phyloP scores from a whole-genome alignment of 2,329 filamentous ascomycete species.

The Sporothrix humicola region DNA sequence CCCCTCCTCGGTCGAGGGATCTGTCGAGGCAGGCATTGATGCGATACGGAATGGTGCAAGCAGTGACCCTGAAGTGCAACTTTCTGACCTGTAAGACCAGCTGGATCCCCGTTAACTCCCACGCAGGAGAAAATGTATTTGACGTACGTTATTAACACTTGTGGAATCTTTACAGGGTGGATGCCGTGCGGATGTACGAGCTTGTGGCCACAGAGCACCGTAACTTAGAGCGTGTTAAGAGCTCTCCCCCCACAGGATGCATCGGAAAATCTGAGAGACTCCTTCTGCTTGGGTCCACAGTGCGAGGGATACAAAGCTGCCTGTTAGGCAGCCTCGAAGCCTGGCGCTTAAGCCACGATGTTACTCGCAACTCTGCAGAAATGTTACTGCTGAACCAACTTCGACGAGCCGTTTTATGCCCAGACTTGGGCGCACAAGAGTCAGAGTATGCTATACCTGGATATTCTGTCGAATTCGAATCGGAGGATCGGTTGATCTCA shows the following conservation, averaged over 20 bases:
- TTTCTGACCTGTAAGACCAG: constrained; percentile 9
- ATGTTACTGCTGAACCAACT: neutral
- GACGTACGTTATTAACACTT: neutral
- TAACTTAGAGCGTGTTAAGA: neutral
- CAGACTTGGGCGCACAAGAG: neutral
- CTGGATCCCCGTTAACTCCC: neutral
- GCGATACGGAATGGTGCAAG: neutral
- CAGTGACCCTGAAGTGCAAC: neutral
- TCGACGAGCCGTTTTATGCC: neutral
- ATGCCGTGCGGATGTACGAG: constrained; percentile 10
- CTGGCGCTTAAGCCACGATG: neutral
- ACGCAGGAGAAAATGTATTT: neutral
- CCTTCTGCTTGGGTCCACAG: neutral
- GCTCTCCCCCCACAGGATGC: too few species aligned
- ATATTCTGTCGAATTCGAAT: neutral
- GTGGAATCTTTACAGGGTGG: neutral
- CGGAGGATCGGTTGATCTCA: neutral
- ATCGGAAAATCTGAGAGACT: neutral
- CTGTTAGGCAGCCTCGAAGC: neutral
- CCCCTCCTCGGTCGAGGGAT: neutral
- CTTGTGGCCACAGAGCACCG: constrained; percentile 6
- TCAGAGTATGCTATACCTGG: neutral
- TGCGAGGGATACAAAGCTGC: neutral
- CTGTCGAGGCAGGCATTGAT: neutral
- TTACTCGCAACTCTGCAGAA: constrained; percentile 1